A percentile compares a stretch with the other conserved stretches of the same genome.
These are phyloP conservation scores for Umbelopsis sp. DNA, from an alignment of 192 early-diverging fungal genomes.

Conservation along the genomic window DNA sequence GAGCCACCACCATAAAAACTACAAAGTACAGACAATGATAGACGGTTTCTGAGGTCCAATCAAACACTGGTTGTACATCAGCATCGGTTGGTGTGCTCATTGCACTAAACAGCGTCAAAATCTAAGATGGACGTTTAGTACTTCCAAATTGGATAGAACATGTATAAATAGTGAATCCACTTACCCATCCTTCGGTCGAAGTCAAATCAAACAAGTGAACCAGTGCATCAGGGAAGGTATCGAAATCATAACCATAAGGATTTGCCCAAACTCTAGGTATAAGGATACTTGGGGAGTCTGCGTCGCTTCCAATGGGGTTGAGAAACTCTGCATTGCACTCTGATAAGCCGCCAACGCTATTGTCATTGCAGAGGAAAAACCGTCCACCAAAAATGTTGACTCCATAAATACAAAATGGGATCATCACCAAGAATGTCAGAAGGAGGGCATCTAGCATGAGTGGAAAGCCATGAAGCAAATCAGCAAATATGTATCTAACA, in stretches of 20 bases:
- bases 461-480: constrained; percentile 44
- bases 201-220: constrained; percentile 51
- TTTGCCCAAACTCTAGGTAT: constrained; percentile 57
- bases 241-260: constrained; percentile 53
- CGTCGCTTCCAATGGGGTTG: constrained; percentile 8
- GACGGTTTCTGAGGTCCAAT: constrained; percentile 21
- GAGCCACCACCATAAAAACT: constrained; percentile 35
- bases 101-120: constrained; percentile 33
- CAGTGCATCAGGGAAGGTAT: constrained; percentile 50
- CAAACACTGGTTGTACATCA: constrained; percentile 25
- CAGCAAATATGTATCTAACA: constrained; percentile 33
- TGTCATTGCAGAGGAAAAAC: constrained; percentile 49
- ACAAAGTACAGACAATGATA: constrained; percentile 34
- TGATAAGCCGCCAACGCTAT: constrained; percentile 4
- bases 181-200: constrained; percentile 59
- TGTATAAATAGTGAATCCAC: not conserved
- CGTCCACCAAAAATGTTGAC: constrained; percentile 52
- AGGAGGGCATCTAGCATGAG: constrained; percentile 54
- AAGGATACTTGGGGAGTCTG: constrained; percentile 19
- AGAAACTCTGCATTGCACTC: constrained; percentile 46
- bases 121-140: not conserved
- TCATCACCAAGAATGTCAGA: constrained; percentile 49
- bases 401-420: constrained; percentile 56
- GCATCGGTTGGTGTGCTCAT: constrained; percentile 38
- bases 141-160: not conserved